Percentiles rank a stretch among this genome's conserved stretches.
These are phyloP conservation scores for Rutidosis leptorrhynchoides DNA, from an alignment of 129 eudicot genomes.

Conservation along the genomic window DNA sequence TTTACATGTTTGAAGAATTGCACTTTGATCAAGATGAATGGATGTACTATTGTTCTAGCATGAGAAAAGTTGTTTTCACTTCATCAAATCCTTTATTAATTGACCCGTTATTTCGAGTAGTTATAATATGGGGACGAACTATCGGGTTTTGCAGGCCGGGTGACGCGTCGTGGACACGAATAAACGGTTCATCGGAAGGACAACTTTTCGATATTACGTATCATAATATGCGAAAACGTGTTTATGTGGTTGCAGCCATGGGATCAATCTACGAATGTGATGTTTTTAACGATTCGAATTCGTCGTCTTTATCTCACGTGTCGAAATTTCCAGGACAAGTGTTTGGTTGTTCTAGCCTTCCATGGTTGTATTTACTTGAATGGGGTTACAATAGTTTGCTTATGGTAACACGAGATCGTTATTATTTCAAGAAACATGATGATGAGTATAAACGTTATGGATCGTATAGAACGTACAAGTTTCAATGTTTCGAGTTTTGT, in stretches of 20 bases:
- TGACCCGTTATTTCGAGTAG: slow-evolving; percentile 25
- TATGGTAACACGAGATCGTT: slow-evolving; percentile 30
- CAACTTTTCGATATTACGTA: slow-evolving; percentile 16
- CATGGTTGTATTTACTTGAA: slow-evolving; percentile 25
- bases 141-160: slow-evolving; percentile 26
- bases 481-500: slow-evolving; percentile 21
- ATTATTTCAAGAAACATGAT: slow-evolving; percentile 10
- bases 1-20: slow-evolving; percentile 22
- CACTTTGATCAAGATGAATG: slow-evolving; percentile 24
- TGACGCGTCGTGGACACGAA: slow-evolving; percentile 21
- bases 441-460: slow-evolving; percentile 17
- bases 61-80: slow-evolving; percentile 22
- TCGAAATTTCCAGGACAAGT: slow-evolving; percentile 17
- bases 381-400: slow-evolving; percentile 29
- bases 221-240: slow-evolving; percentile 19
- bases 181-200: slow-evolving; percentile 26
- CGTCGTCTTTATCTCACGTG: background rate
- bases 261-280: slow-evolving; percentile 28
- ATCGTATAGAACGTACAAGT: slow-evolving; percentile 16
- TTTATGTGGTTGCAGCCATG: slow-evolving; percentile 19
- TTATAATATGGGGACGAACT: slow-evolving; percentile 29
- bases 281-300: background rate
- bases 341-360: slow-evolving; percentile 4
- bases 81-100: slow-evolving; percentile 15
- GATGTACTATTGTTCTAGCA: slow-evolving; percentile 15